Evolutionary conservation across 208 protist species (phyloP).

Genomic region (Wallacemonas sp.): DNA sequence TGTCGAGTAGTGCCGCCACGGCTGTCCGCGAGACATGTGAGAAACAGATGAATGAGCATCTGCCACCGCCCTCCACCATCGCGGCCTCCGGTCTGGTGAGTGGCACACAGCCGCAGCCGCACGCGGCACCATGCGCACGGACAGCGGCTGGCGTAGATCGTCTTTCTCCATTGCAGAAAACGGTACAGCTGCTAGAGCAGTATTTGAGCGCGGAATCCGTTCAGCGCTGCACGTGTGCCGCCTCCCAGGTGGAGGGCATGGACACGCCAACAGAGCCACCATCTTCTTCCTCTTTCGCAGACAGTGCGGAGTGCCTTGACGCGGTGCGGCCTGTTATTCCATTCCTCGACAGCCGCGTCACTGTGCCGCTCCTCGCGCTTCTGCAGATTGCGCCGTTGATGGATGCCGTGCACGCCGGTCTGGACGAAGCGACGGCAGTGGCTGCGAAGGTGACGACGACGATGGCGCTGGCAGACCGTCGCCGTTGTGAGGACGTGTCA

Average conservation of each 20-base stretch:
- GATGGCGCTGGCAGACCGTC: not conserved
- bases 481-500: not conserved
- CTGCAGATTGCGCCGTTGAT: not conserved
- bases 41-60: too few species aligned
- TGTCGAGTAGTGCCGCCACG: too few species aligned
- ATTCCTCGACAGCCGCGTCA: constrained; percentile 10
- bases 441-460: not conserved
- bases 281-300: not conserved
- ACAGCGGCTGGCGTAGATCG: too few species aligned
- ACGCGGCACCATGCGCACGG: too few species aligned
- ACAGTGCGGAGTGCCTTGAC: not conserved
- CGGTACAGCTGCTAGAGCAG: not conserved
- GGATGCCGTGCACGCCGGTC: not conserved
- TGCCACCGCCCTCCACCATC: too few species aligned
- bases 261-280: not conserved
- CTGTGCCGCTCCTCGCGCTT: not conserved
- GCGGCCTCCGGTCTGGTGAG: too few species aligned
- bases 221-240: not conserved
- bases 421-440: not conserved
- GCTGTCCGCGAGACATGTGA: too few species aligned
- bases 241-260: not conserved
- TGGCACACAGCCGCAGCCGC: too few species aligned
- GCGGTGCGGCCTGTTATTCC: not conserved
- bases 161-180: not conserved
- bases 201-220: not conserved